Evolutionary conservation across 1,139 yeast species (phyloP).

Genomic region (Sugiyamaella castrensis): DNA sequence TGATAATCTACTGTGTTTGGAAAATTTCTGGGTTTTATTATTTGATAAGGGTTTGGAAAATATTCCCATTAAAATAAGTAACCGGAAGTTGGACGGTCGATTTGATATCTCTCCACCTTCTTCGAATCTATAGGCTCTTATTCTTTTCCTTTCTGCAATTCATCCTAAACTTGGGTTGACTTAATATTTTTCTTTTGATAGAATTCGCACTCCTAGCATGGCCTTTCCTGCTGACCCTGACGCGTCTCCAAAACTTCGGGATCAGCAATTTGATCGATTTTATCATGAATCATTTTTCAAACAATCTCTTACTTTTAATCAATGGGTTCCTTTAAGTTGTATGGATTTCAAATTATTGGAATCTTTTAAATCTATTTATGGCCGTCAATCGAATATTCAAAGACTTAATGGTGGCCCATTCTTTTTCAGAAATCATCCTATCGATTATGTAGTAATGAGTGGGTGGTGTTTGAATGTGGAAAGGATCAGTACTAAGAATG

Average conservation of each 20-base stretch:
- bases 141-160: too few relatives aligned
- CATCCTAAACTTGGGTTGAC: too few relatives aligned
- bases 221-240: too few relatives aligned
- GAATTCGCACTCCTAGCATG: too few relatives aligned
- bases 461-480: conserved; percentile 25
- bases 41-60: too few relatives aligned
- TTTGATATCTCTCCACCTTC: too few relatives aligned
- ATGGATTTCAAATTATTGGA: conserved; percentile 19
- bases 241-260: background rate
- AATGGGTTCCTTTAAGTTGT: conserved; percentile 28
- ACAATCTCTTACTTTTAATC: conserved; percentile 22
- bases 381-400: conserved; percentile 7
- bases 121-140: too few relatives aligned
- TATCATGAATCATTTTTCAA: conserved; percentile 19
- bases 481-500: conserved; percentile 2
- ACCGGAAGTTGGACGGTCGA: too few relatives aligned
- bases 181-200: too few relatives aligned
- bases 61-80: too few relatives aligned
- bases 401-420: conserved; percentile 20
- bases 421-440: conserved; percentile 32
- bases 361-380: conserved; percentile 19
- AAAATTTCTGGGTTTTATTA: too few relatives aligned
- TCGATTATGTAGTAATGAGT: conserved; percentile 27
- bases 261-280: conserved; percentile 8
- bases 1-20: too few relatives aligned